phyloP scores from a whole-genome alignment of 257 asterid species.

The Fraxinus cuspidata region DNA sequence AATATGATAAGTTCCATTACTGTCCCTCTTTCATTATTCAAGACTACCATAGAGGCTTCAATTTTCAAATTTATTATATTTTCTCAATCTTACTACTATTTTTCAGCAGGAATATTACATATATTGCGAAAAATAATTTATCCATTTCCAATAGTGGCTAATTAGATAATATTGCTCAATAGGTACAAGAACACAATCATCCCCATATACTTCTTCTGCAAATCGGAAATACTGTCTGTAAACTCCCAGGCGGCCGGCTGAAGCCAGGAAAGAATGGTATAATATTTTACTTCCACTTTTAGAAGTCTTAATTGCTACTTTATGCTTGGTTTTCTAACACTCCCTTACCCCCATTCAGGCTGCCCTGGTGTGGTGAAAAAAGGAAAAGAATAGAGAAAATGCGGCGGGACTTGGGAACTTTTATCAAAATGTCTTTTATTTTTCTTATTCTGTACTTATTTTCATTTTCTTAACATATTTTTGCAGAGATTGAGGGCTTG shows the following conservation, averaged over 20 bases:
- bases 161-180: constrained; percentile 20
- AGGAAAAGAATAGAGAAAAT: background rate
- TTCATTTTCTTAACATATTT: constrained; percentile 3
- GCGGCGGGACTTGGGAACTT: constrained; percentile 1
- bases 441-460: background rate
- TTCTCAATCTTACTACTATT: constrained; percentile 5
- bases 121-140: background rate
- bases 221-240: no score
- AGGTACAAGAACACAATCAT: constrained; percentile 56
- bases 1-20: background rate
- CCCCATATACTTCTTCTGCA: no score
- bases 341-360: background rate
- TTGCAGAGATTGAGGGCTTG: constrained; percentile 55
- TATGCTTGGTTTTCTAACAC: background rate
- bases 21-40: background rate
- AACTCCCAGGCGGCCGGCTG: no score
- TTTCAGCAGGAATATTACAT: background rate
- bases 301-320: background rate
- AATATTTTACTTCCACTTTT: background rate
- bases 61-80: background rate
- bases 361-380: background rate
- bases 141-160: constrained; percentile 11
- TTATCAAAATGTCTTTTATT: background rate
- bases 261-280: no score
- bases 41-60: background rate